Evolutionary conservation across 495 filamentous ascomycete genomes (phyloP), one percentile per base, ranked within the genome.

Genomic region (Lasiosphaeria ovina): DNA sequence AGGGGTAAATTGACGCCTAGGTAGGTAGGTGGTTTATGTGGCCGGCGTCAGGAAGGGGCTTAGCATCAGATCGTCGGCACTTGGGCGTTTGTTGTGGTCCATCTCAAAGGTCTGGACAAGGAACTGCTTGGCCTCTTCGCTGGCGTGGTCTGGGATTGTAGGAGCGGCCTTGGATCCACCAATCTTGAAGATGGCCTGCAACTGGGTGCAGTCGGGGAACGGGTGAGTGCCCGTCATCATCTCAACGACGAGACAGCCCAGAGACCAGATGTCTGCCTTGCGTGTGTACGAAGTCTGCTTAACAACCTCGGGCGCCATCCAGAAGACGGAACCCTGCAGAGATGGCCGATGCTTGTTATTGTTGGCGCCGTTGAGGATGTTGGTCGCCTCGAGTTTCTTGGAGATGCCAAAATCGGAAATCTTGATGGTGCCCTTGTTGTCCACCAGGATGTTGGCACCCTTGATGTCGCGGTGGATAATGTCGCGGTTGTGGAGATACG

Each of bases 391-490:
- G 50, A 75, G 66, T 58, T 75, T 96, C 81, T 99, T 99, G 60
- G 90, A 95, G 72, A 99, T 98, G 74, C 94, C 94, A 66, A 99
- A 99, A 79, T 99, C 94, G 17, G 93, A 97, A 57, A 99, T 99
- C 76, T 99, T 99, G 79, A 99, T 95, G 48, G 91, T 92, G 47
- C 94, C 94, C 72, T 98, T 97, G 79, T 97, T 98, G 76, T 99
- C 94, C 53, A 99, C 94, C 24, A 99, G 89, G 63, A 99, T 93
- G 71, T 99, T 99, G 70, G 93, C 93, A 54, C 93, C 93, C 77
- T 98, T 98, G 82, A 98, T 97, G 75, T 99, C 94, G 57, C 94
- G 89, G 73, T 99, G 94, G 68, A 99, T 98, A 73, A 99, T 98
- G 67, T 96, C 93, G 56, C 87, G 84, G 72, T 88, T 90, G 72